A percentile compares a stretch with the other conserved stretches of the same genome.
phyloP scores from a whole-genome alignment of 148 eudicot genomes.

The Silene uniflora region DNA sequence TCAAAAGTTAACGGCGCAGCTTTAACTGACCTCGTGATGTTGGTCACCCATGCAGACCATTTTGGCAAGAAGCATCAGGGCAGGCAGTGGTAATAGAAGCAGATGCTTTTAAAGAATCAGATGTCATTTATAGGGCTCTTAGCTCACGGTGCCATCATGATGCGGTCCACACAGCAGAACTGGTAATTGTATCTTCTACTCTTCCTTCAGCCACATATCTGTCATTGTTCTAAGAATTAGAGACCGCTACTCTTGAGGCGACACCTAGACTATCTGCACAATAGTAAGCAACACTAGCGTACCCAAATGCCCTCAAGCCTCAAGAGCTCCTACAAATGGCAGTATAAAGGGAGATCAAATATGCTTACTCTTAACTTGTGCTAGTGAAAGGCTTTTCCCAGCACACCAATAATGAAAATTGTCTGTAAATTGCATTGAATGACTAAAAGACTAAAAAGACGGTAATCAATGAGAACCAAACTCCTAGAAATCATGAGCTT shows the following conservation, averaged over 20 bases:
- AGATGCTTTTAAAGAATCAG: constrained; percentile 97
- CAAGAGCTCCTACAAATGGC: no score
- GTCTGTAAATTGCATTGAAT: neutral
- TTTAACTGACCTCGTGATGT: constrained; percentile 16
- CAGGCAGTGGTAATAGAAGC: constrained; percentile 95
- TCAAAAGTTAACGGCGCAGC: no score
- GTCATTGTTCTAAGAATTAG: neutral
- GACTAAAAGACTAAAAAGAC: neutral
- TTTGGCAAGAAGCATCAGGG: constrained; percentile 93
- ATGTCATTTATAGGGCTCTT: constrained; percentile 29
- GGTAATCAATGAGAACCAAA: neutral
- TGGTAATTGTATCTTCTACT: constrained; percentile 41
- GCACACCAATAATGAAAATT: neutral
- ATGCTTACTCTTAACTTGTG: neutral
- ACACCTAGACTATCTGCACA: neutral
- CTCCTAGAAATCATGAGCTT: neutral
- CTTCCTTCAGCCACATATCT: neutral
- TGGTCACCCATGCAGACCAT: constrained; percentile 55
- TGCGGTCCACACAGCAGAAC: constrained; percentile 91
- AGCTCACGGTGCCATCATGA: constrained; percentile 84
- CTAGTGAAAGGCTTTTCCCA: neutral
- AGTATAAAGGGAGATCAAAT: neutral
- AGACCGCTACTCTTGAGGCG: neutral
- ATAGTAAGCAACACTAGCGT: neutral
- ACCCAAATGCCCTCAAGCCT: no score